Evolutionary conservation across 148 eudicot genomes (phyloP), one percentile per base, ranked within the genome.

Genomic region (Arbutus unedo): DNA sequence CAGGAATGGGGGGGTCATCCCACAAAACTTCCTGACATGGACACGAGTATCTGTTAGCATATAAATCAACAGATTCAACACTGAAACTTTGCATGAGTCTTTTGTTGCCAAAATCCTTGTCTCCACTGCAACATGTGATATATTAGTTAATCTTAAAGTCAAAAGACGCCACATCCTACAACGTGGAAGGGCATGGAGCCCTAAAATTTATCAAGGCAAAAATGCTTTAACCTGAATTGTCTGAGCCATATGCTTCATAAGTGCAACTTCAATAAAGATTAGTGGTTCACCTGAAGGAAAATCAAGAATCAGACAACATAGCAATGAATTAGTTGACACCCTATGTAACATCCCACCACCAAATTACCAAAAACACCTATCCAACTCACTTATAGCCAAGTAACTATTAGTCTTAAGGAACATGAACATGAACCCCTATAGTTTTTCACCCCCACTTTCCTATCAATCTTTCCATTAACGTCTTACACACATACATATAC

Each of bases 251-350:
- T 91, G 82, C 89, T 90, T 94, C 87, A 90, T 50, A 64, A 97
- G 92, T 81, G 99, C 98, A 85, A 93, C 99, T 92, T 97, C 98
- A 86, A 97, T 97, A 84, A 97, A 97, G 75, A 97, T 97, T 82
- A 97, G 91, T 68, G 99, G 99, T 86, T 97, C 99, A 74, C 97
- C 99, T 97, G 91, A 89, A 82, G 81, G 41, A 81, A 25, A 76
- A 80, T 6, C 55, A 62, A 15, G 50, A 74, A 10, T 19, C 23
- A 66, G 71, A 66, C 44, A 77, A 49, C 48, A 76, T 50, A 88
- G 53, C 21, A 13, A 47, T 74, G 64, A 80, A 53, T 11, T n/a
- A 84, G 80, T 74, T 59, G 25, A 60, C 66, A 15, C 23, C 57
- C 38, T 31, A 31, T 31, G 38, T 31, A 31, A 31, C 38, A 31